Percentiles rank a stretch among this genome's conserved stretches.
Evolutionary conservation across 805 yeast species (phyloP).

Genomic region (Zygotorulaspora florentina): DNA sequence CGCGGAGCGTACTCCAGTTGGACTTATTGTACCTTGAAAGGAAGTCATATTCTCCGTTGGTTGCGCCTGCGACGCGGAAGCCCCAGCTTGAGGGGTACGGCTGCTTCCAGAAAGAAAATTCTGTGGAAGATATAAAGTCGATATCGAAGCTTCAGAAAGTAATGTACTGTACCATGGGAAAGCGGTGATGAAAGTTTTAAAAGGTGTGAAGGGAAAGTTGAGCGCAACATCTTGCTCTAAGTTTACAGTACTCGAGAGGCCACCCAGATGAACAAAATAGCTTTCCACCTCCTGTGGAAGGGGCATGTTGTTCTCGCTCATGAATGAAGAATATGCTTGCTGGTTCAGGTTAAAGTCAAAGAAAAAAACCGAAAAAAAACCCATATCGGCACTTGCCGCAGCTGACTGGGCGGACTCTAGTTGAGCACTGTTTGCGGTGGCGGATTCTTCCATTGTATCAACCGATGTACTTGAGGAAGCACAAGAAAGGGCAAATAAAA

Average conservation of each 20-base stretch:
- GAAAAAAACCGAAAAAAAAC: constrained; percentile 33
- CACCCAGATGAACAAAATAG: constrained; percentile 33
- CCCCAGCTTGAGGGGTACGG: neutral
- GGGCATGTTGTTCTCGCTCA: constrained; percentile 30
- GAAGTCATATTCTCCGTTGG: neutral
- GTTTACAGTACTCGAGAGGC: constrained; percentile 24
- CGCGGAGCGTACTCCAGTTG: neutral
- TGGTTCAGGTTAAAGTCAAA: constrained; percentile 31
- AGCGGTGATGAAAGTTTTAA: constrained; percentile 35
- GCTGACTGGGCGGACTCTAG: constrained; percentile 20
- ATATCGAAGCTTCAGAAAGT: constrained; percentile 16
- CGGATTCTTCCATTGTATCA: neutral
- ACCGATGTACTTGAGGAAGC: too few relatives aligned
- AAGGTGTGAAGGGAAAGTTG: constrained; percentile 37
- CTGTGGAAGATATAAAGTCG: constrained; percentile 28
- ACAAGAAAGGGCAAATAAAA: too few relatives aligned
- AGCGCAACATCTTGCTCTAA: constrained; percentile 27
- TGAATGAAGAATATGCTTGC: constrained; percentile 34
- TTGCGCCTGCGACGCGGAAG: neutral
- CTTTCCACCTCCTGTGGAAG: constrained; percentile 36
- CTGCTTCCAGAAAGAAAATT: constrained; percentile 16
- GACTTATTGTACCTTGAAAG: neutral
- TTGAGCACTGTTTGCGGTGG: too few relatives aligned
- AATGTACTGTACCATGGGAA: constrained; percentile 33
- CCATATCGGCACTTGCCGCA: constrained; percentile 35